These are phyloP conservation scores for Aspergillus sclerotioniger DNA, from an alignment of 495 filamentous ascomycete genomes.

Conservation along the genomic window DNA sequence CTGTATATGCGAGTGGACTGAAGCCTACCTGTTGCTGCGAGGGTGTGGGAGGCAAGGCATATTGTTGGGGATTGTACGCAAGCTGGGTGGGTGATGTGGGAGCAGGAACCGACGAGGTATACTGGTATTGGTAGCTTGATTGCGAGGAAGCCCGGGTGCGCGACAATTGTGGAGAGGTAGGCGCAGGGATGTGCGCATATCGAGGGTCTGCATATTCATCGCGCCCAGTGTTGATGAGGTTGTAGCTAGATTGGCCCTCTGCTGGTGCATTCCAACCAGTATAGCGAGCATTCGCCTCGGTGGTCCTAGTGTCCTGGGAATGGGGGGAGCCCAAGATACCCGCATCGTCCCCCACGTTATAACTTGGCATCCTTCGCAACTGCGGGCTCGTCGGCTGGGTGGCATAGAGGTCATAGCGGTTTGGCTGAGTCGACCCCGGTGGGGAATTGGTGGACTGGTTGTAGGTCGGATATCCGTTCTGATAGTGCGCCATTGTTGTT, in stretches of 20 bases:
- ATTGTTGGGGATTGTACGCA: slow-evolving; percentile 83
- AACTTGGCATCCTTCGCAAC: slow-evolving; percentile 66
- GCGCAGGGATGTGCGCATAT: slow-evolving; percentile 31
- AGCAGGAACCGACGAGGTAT: slow-evolving; percentile 38
- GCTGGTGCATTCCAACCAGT: slow-evolving; percentile 13
- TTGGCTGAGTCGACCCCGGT: slow-evolving; percentile 7
- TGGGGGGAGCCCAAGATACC: slow-evolving; percentile 42
- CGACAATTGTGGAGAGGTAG: slow-evolving; percentile 44
- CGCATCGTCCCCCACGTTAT: slow-evolving; percentile 76
- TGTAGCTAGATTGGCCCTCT: slow-evolving; percentile 23
- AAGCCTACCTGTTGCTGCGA: slow-evolving; percentile 43
- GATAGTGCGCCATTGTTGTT: slow-evolving; percentile 47
- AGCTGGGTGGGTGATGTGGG: slow-evolving; percentile 52
- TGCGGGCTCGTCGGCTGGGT: slow-evolving; percentile 37
- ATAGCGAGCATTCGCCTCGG: slow-evolving; percentile 30
- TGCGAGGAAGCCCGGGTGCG: slow-evolving; percentile 44
- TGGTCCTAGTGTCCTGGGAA: slow-evolving; percentile 31
- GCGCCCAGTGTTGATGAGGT: slow-evolving; percentile 25
- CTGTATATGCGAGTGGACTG: slow-evolving; percentile 44
- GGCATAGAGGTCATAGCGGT: slow-evolving; percentile 21
- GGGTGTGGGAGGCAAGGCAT: slow-evolving; percentile 61
- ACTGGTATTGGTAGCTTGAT: slow-evolving; percentile 62
- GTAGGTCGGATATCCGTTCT: slow-evolving; percentile 48
- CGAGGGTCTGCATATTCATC: slow-evolving; percentile 41
- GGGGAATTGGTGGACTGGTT: slow-evolving; percentile 27